phyloP scores from a whole-genome alignment of 805 yeast genomes.

The Candida succiphila region DNA sequence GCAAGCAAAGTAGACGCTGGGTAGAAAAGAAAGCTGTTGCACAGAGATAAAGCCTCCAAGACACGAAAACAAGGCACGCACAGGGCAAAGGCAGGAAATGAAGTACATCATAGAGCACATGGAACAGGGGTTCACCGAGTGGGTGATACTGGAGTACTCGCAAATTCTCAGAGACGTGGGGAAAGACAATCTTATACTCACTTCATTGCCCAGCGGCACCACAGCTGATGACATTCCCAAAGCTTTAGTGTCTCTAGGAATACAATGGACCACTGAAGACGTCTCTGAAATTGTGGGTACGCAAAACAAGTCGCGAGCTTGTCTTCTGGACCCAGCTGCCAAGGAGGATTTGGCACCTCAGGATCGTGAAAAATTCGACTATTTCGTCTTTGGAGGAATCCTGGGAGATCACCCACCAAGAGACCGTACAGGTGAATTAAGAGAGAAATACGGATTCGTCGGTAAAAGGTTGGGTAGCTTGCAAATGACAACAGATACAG shows the following conservation, averaged over 20 bases:
- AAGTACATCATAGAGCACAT: slow-evolving; percentile 93
- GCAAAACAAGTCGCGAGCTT: slow-evolving; percentile 39
- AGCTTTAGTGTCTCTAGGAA: slow-evolving; percentile 45
- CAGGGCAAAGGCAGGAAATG: slow-evolving; percentile 28
- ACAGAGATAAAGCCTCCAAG: too few species aligned
- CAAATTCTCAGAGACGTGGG: slow-evolving; percentile 83
- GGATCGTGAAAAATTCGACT: slow-evolving; percentile 62
- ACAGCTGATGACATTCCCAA: slow-evolving; percentile 56
- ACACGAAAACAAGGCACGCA: too few species aligned
- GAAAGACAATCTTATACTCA: slow-evolving; percentile 56
- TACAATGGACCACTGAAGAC: slow-evolving; percentile 78
- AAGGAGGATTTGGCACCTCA: slow-evolving; percentile 58
- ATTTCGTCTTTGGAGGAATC: slow-evolving; percentile 93
- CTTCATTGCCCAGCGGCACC: slow-evolving; percentile 64
- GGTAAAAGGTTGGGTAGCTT: slow-evolving; percentile 81
- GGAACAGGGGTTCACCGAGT: slow-evolving; percentile 94
- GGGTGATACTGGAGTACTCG: slow-evolving; percentile 85
- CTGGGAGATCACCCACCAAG: slow-evolving; percentile 90
- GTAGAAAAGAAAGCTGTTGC: too few species aligned
- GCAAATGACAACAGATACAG: slow-evolving; percentile 98
- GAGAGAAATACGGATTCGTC: slow-evolving; percentile 69
- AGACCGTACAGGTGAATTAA: slow-evolving; percentile 86
- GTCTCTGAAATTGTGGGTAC: slow-evolving; percentile 44
- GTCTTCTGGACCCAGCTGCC: slow-evolving; percentile 88
- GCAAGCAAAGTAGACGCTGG: too few species aligned